phyloP scores from a whole-genome alignment of 495 filamentous ascomycete genomes.

The Penicillium riverlandense region DNA sequence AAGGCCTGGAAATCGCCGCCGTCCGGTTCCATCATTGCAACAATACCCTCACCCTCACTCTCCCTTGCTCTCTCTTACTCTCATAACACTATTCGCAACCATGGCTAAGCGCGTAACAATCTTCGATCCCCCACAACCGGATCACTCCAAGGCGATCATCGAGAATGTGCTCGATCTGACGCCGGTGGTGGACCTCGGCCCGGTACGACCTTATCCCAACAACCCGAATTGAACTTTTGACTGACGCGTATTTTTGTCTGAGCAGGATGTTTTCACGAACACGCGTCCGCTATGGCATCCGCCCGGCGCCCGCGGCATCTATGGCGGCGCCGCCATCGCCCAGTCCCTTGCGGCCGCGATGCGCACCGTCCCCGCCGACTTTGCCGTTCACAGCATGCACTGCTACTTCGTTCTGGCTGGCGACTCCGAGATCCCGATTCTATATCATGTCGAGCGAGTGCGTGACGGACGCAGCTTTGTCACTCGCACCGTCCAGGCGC shows the following conservation, averaged over 20 bases:
- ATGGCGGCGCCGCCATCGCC: conserved; percentile 87
- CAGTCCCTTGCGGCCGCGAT: conserved; percentile 87
- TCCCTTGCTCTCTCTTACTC: not conserved
- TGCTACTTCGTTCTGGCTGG: conserved; percentile 97
- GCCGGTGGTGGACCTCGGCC: conserved; percentile 69
- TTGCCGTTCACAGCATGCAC: conserved; percentile 90
- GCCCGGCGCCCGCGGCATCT: conserved; percentile 83
- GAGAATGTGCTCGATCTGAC: conserved; percentile 87
- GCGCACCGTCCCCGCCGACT: conserved; percentile 70
- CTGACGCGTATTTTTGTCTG: not conserved
- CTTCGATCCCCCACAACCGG: conserved; percentile 63
- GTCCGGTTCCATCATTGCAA: not conserved
- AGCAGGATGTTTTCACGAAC: conserved; percentile 86
- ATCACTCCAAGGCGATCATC: conserved; percentile 68
- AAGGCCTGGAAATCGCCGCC: conserved; percentile 7
- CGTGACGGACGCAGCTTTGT: conserved; percentile 86
- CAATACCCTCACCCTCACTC: too few species aligned
- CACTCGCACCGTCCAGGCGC: conserved; percentile 91
- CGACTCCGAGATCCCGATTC: conserved; percentile 71
- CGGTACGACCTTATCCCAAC: conserved; percentile 40
- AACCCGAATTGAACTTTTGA: not conserved
- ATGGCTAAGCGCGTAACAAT: conserved; percentile 54
- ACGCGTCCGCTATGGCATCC: conserved; percentile 86
- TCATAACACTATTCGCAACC: not conserved
- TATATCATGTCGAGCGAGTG: conserved; percentile 89